Evolutionary conservation across 352 stramenopile genomes (phyloP).

Genomic region (Globisporangium apiculatum): DNA sequence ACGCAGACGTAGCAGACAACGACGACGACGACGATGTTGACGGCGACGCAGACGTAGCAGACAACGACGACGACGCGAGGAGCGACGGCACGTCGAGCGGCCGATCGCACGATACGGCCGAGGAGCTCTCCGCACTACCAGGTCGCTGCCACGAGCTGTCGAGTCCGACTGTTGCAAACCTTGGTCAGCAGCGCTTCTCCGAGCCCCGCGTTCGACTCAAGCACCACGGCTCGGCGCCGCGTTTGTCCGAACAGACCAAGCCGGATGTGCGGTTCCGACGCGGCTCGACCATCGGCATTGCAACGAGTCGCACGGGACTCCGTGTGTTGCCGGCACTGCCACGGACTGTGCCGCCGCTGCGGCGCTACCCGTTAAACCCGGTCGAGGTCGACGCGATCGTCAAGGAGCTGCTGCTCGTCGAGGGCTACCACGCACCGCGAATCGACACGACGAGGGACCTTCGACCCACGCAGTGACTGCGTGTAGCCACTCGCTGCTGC

Average conservation of each 20-base stretch:
- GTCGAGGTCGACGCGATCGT: conserved; percentile 41
- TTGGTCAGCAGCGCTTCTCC: not conserved
- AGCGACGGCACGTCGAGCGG: conserved; percentile 9
- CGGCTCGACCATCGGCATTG: conserved; percentile 7
- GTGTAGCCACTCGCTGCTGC: too few relatives aligned
- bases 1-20: not conserved
- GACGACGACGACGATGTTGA: not conserved
- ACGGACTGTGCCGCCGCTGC: conserved; percentile 7
- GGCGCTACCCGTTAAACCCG: conserved; percentile 26
- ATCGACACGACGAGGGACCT: not conserved
- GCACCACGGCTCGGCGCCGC: not conserved
- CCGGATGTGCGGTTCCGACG: not conserved
- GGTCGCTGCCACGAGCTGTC: not conserved
- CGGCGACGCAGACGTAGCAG: not conserved
- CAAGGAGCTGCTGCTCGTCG: conserved; percentile 34
- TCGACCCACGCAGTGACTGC: not conserved
- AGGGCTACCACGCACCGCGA: conserved; percentile 36
- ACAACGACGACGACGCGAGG: not conserved
- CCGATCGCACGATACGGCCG: not conserved
- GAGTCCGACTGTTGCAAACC: not conserved
- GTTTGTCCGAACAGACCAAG: not conserved
- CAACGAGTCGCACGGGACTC: not conserved
- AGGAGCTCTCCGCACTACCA: not conserved
- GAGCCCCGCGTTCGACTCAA: not conserved
- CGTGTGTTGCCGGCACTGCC: not conserved